These are phyloP conservation scores for Aurifilum marmelostoma DNA, from an alignment of 2,329 filamentous ascomycete genomes.

Conservation along the genomic window DNA sequence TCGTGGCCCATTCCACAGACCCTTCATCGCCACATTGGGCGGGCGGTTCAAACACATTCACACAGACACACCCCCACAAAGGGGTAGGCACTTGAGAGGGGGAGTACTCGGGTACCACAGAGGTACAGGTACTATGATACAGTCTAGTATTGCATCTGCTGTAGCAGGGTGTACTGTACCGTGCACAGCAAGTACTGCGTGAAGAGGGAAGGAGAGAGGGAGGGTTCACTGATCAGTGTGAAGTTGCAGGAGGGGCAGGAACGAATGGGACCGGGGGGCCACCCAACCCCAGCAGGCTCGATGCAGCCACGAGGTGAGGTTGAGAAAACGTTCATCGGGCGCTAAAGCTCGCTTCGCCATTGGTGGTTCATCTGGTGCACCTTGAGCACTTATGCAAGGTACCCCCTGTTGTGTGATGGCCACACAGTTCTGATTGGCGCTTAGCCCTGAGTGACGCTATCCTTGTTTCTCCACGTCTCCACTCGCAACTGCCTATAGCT, in stretches of 20 bases:
- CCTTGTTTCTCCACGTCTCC: slow-evolving; percentile 7
- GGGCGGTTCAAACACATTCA: neutral
- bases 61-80: too few relatives aligned
- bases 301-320: slow-evolving; percentile 11
- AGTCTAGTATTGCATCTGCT: too few relatives aligned
- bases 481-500: neutral
- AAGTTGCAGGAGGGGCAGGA: neutral
- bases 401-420: slow-evolving; percentile 15
- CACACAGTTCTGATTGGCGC: slow-evolving; percentile 12
- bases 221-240: neutral
- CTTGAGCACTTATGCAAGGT: slow-evolving; percentile 14
- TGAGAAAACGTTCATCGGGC: slow-evolving; percentile 5
- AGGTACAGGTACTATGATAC: too few relatives aligned
- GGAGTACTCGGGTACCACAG: neutral
- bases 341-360: slow-evolving; percentile 1
- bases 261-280: neutral
- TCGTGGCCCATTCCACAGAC: neutral
- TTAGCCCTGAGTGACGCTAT: slow-evolving; percentile 2
- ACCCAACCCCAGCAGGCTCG: neutral
- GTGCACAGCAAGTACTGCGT: too few relatives aligned
- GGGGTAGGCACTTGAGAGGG: too few relatives aligned
- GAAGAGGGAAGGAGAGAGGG: too few relatives aligned
- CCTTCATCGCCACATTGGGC: neutral
- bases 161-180: too few relatives aligned
- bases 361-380: slow-evolving; percentile 4